Evolutionary conservation across 1,284 basidiomycete species (phyloP).

Genomic region (Apiotrichum veenhuisii): DNA sequence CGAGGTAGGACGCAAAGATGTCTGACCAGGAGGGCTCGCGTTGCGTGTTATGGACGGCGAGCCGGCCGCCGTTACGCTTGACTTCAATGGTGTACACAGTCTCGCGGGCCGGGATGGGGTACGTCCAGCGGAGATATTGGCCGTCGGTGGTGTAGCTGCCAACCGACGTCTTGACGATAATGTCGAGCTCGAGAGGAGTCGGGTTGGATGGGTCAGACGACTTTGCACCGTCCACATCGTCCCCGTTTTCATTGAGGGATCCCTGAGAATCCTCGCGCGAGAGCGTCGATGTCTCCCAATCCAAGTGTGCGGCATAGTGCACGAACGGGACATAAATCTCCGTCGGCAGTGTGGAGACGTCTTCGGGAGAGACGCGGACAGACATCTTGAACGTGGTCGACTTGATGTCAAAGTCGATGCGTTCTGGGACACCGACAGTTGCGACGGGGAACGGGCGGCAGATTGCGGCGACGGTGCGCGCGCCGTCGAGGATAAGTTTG

Average conservation of each 20-base stretch:
- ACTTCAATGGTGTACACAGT: slow-evolving; percentile 65
- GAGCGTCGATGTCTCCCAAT: slow-evolving; percentile 8
- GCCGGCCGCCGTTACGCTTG: slow-evolving; percentile 59
- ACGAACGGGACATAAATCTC: slow-evolving; percentile 84
- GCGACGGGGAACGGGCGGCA: slow-evolving; percentile 73
- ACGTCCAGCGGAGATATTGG: slow-evolving; percentile 76
- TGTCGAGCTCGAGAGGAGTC: slow-evolving; percentile 30
- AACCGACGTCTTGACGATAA: slow-evolving; percentile 58
- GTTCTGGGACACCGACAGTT: slow-evolving; percentile 62
- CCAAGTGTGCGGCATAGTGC: slow-evolving; percentile 67
- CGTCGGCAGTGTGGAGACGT: slow-evolving; percentile 55
- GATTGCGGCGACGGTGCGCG: slow-evolving; percentile 76
- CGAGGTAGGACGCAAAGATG: not conserved
- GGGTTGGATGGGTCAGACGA: slow-evolving; percentile 8
- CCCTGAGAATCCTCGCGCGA: slow-evolving; percentile 10
- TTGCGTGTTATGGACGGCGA: slow-evolving; percentile 2
- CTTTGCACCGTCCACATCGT: not conserved
- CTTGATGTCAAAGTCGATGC: slow-evolving; percentile 71
- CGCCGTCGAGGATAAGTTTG: slow-evolving; percentile 72
- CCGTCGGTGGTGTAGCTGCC: slow-evolving; percentile 68
- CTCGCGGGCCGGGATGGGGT: slow-evolving; percentile 59
- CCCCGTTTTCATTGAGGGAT: slow-evolving; percentile 13
- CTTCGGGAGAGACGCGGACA: slow-evolving; percentile 59
- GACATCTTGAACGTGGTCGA: slow-evolving; percentile 66
- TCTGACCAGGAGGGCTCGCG: slow-evolving; percentile 5